A percentile compares a stretch with the other conserved stretches of the same genome.
Conservation (phyloP, 495 filamentous ascomycete species). For the Podospora australis region DNA sequence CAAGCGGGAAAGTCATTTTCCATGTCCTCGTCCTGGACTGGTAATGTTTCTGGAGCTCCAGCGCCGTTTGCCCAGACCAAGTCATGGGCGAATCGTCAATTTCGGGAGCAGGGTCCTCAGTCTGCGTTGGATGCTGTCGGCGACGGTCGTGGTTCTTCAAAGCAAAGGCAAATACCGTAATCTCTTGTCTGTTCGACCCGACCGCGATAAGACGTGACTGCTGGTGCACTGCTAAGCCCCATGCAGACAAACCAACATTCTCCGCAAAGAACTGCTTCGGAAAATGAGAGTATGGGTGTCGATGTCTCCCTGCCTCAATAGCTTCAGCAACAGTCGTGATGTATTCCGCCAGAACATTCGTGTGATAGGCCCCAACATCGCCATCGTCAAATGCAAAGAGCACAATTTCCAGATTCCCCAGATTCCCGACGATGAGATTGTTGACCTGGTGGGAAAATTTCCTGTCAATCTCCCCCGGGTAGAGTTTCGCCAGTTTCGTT, state of each 20-base stretch:
- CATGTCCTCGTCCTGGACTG: constrained; percentile 33
- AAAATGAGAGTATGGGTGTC: background rate
- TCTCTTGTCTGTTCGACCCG: constrained; percentile 60
- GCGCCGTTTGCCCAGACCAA: constrained; percentile 11
- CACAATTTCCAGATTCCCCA: constrained; percentile 77
- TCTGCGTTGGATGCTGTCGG: constrained; percentile 2
- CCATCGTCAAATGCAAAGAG: constrained; percentile 78
- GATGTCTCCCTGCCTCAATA: background rate
- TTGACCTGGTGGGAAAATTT: constrained; percentile 66
- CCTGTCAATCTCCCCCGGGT: constrained; percentile 52
- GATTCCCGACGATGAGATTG: constrained; percentile 66
- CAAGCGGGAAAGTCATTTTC: constrained; percentile 34
- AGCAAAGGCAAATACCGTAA: constrained; percentile 70
- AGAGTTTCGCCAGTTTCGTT: constrained; percentile 32
- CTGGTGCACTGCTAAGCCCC: constrained; percentile 84
- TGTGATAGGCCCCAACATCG: constrained; percentile 77
- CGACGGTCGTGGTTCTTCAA: constrained; percentile 42
- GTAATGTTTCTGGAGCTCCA: constrained; percentile 24
- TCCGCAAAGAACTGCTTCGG: constrained; percentile 60
- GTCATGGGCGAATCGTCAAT: constrained; percentile 11
- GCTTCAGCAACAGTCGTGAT: constrained; percentile 8
- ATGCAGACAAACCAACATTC: constrained; percentile 71
- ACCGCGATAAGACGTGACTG: constrained; percentile 74
- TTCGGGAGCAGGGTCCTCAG: background rate
- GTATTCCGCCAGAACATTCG: constrained; percentile 35